phyloP scores from a whole-genome alignment of 2,329 filamentous ascomycete species.

The Fusarium anguioides region DNA sequence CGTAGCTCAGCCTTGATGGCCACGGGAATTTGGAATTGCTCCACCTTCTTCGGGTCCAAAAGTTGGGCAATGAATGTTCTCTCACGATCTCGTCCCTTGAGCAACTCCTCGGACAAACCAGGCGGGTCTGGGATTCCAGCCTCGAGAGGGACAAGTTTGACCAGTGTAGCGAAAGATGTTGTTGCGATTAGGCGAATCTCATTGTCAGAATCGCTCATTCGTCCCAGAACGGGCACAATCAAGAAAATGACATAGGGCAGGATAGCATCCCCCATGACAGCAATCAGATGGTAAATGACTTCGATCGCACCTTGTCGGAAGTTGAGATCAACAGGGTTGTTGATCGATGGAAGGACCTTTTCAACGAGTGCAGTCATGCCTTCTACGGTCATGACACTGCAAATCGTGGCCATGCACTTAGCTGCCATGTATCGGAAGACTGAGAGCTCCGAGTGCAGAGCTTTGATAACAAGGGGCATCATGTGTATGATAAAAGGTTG shows the following conservation, averaged over 20 bases:
- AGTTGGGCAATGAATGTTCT: constrained; percentile 97
- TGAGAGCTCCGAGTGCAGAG: constrained; percentile 86
- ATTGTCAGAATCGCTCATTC: constrained; percentile 98
- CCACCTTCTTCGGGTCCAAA: constrained; percentile 95
- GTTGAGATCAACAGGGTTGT: constrained; percentile 87
- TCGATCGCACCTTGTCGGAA: constrained; percentile 95
- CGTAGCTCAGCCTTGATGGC: constrained; percentile 96
- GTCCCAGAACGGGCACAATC: constrained; percentile 93
- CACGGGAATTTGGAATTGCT: constrained; percentile 91
- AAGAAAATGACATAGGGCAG: constrained; percentile 98
- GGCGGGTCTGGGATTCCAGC: constrained; percentile 97
- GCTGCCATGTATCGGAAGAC: constrained; percentile 97
- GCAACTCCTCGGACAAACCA: constrained; percentile 86
- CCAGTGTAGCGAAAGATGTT: constrained; percentile 94
- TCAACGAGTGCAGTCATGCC: constrained; percentile 97
- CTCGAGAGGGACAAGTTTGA: constrained; percentile 96
- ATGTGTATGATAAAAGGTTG: constrained; percentile 84
- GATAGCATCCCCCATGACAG: constrained; percentile 97
- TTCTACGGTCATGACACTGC: constrained; percentile 93
- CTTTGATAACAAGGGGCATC: constrained; percentile 86
- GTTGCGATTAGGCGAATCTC: constrained; percentile 95
- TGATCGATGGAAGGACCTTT: constrained; percentile 90
- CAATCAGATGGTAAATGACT: constrained; percentile 95
- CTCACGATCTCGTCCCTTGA: constrained; percentile 92
- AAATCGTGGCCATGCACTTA: constrained; percentile 96